phyloP scores from a whole-genome alignment of 1,139 yeast species.

The Candida sp. region DNA sequence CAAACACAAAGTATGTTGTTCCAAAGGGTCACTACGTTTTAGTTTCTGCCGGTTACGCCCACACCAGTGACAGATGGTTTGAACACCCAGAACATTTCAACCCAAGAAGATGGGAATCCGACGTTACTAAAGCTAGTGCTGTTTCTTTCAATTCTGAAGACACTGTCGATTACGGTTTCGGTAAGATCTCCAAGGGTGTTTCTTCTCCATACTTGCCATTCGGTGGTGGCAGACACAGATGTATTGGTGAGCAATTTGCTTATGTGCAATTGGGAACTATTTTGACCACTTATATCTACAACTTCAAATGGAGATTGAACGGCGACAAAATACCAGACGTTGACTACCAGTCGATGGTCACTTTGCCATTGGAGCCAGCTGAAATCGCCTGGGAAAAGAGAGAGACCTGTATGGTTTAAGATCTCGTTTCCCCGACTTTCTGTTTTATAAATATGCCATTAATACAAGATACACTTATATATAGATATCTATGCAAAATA shows the following conservation, averaged over 20 bases:
- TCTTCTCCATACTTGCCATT: slow-evolving; percentile 95
- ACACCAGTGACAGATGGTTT: slow-evolving; percentile 77
- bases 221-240: slow-evolving; percentile 99
- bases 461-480: background rate
- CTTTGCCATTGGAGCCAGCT: slow-evolving; percentile 85
- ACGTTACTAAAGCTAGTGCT: slow-evolving; percentile 31
- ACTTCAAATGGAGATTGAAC: slow-evolving; percentile 76
- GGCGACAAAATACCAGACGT: slow-evolving; percentile 69
- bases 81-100: slow-evolving; percentile 71
- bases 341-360: slow-evolving; percentile 94
- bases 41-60: slow-evolving; percentile 94
- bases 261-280: slow-evolving; percentile 91
- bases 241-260: slow-evolving; percentile 99
- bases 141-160: slow-evolving; percentile 34
- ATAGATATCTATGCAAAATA: background rate
- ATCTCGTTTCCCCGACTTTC: background rate
- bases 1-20: slow-evolving; percentile 78
- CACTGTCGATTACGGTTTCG: slow-evolving; percentile 92
- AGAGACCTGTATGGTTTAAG: slow-evolving; percentile 31
- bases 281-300: slow-evolving; percentile 75
- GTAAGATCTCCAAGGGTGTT: slow-evolving; percentile 95
- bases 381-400: slow-evolving; percentile 78
- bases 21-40: slow-evolving; percentile 91
- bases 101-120: slow-evolving; percentile 89
- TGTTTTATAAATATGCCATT: background rate